Evolutionary conservation across 768 basidiomycete species (phyloP), one percentile per base, ranked within the genome.

Genomic region (Podaxis rugospora): DNA sequence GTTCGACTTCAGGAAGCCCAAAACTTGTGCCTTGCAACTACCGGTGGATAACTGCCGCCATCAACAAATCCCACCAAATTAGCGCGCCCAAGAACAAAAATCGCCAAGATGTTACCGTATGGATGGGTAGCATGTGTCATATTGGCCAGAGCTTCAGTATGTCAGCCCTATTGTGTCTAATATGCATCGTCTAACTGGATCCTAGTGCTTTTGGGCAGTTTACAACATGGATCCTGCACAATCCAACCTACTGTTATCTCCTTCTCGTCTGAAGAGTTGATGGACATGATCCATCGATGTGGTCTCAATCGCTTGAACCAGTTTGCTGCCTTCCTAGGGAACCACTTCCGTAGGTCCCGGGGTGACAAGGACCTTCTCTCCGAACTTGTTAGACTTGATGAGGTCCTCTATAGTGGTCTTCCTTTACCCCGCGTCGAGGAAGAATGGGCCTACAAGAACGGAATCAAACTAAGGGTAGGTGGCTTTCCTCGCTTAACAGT

Each of bases 41-140:
- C 65, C 79, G 74, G 25, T 92, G 90, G 90, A 63, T 92, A 32
- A 73, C 82, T 63, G 71, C 81, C 16, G 83, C 82, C 2, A 73
- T 85, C 51, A 65, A 75, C n/a, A 92, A 92, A 71, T 83, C 87
- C 37, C 69, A 74, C 62, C 77, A 80, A 61, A 76, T 82, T 57
- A 77, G 78, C 59, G 70, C 67, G 64, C 87, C 87, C 57, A 72
- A 69, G 62, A 75, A 79, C 69, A 69, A 73, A 55, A 74, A 74
- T 21, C 76, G 77, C 39, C 85, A 84, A 68, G 90, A 92, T 66
- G 86, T 92, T 62, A 83, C 83, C 14, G 79, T 82, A 10, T 89
- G 83, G 83, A 87, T 90, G 89, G 89, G 90, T 58, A 88, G 87
- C 76, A 89, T 92, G 88, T 90, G 87, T 68, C 90, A 91, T 72